Evolutionary conservation across 73 alveolate species (phyloP).

Genomic region (Tetrahymena malaccensis): DNA sequence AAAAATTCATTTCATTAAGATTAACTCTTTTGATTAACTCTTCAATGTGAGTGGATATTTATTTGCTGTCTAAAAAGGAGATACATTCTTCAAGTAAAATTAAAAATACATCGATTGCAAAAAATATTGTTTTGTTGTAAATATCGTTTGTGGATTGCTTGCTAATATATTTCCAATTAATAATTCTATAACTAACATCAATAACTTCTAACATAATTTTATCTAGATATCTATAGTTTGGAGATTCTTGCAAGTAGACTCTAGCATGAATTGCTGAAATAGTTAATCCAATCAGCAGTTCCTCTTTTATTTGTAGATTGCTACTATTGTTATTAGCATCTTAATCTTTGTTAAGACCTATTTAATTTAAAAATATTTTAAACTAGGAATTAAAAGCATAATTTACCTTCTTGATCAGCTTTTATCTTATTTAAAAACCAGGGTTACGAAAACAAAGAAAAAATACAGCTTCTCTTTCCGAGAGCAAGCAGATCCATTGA

Average conservation of each 20-base stretch:
- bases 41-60: background rate
- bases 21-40: background rate
- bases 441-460: background rate
- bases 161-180: background rate
- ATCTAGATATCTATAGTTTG: background rate
- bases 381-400: background rate
- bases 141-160: background rate
- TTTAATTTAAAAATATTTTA: background rate
- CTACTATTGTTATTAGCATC: background rate
- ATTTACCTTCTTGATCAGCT: background rate
- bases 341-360: background rate
- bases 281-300: background rate
- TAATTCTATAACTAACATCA: background rate
- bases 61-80: background rate
- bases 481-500: background rate
- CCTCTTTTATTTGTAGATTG: background rate
- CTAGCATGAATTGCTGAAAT: background rate
- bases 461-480: background rate
- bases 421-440: background rate
- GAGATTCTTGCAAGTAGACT: background rate
- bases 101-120: background rate
- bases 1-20: background rate
- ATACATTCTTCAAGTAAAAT: background rate
- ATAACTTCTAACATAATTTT: background rate
- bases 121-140: background rate